phyloP scores from a whole-genome alignment of 164 flowering plant genomes.

The Echeveria elegans region DNA sequence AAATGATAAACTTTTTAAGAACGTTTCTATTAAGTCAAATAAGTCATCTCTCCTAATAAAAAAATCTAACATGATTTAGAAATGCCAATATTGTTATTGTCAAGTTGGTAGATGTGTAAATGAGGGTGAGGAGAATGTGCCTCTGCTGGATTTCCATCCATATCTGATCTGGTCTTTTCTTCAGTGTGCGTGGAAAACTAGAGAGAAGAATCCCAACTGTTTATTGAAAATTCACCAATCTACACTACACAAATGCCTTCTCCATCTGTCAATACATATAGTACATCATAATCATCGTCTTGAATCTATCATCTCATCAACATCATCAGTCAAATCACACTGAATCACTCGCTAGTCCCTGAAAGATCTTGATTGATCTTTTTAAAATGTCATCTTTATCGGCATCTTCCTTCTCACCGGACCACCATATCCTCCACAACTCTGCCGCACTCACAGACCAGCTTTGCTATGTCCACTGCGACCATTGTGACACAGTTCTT shows the following conservation, averaged over 20 bases:
- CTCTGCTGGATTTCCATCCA: slow-evolving; percentile 7
- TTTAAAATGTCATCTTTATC: slow-evolving; percentile 58
- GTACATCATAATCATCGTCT: slow-evolving; percentile 4
- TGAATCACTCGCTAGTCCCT: background rate
- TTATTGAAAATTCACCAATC: background rate
- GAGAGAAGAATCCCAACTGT: slow-evolving; percentile 1
- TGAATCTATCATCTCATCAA: slow-evolving; percentile 7
- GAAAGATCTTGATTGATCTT: slow-evolving; percentile 5
- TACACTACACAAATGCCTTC: background rate
- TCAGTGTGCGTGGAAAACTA: background rate
- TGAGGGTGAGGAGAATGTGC: background rate
- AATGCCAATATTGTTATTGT: background rate
- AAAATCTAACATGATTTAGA: background rate
- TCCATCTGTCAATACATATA: slow-evolving; percentile 1
- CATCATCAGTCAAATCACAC: slow-evolving; percentile 31
- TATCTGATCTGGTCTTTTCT: background rate
- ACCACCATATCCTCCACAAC: slow-evolving; percentile 43
- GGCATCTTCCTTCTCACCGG: slow-evolving; percentile 61
- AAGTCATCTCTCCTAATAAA: background rate
- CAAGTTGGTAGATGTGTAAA: background rate
- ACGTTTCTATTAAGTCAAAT: background rate
- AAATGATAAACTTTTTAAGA: background rate
- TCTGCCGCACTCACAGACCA: slow-evolving; percentile 65
- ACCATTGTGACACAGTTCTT: slow-evolving; percentile 81
- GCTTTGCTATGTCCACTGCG: slow-evolving; percentile 94